These are phyloP conservation scores for Colletotrichum navitas DNA, from an alignment of 2,329 filamentous ascomycete genomes.

Conservation along the genomic window DNA sequence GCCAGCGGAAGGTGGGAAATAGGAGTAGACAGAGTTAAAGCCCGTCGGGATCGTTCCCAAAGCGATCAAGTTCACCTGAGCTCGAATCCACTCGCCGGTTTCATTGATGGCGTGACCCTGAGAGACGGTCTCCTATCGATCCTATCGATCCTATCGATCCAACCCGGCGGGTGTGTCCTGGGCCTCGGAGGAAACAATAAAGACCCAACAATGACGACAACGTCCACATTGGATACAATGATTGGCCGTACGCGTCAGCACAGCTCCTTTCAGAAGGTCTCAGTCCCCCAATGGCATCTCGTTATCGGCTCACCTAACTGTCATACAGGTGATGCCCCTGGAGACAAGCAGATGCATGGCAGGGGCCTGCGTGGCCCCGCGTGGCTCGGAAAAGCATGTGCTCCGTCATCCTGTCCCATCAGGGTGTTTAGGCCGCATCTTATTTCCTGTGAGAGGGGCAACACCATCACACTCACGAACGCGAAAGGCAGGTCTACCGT, in stretches of 20 bases:
- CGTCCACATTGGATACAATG: neutral
- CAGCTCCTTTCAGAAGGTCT: neutral
- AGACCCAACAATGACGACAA: slow-evolving; percentile 19
- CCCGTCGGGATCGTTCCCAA: neutral
- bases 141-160: neutral
- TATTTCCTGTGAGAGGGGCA: neutral
- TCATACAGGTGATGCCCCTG: slow-evolving; percentile 28
- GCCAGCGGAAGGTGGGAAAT: slow-evolving; percentile 72
- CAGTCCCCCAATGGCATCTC: slow-evolving; percentile 14
- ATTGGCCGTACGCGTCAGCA: slow-evolving; percentile 12
- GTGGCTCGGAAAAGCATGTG: neutral
- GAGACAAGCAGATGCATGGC: slow-evolving; percentile 10
- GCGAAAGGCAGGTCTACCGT: neutral
- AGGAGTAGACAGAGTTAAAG: slow-evolving; percentile 45
- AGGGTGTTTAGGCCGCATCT: slow-evolving; percentile 37
- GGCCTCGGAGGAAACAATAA: neutral
- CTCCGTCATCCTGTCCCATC: slow-evolving; percentile 25
- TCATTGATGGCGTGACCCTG: neutral
- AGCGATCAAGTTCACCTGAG: neutral
- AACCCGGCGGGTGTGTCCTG: neutral
- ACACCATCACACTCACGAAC: neutral
- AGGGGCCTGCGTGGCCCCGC: neutral
- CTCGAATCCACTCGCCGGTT: neutral
- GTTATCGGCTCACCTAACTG: slow-evolving; percentile 21
- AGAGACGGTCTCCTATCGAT: too few species aligned